These are phyloP conservation scores for Nidularia pulvinata DNA, from an alignment of 768 basidiomycete genomes.

Conservation along the genomic window DNA sequence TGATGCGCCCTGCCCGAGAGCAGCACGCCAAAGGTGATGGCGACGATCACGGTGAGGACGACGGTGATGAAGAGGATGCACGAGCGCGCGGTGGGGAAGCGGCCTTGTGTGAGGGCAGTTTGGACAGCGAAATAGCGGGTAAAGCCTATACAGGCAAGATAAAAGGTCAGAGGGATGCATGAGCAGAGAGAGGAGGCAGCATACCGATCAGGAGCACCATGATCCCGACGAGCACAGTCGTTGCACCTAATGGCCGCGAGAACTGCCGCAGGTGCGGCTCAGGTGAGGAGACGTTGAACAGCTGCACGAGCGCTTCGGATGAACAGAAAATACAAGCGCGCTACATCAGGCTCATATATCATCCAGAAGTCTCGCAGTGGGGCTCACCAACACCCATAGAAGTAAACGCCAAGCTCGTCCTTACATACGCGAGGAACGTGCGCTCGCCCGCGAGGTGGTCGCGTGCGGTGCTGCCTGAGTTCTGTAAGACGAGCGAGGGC, in stretches of 20 bases:
- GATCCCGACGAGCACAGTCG: constrained; percentile 31
- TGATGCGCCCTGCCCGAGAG: background rate
- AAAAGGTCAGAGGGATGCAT: background rate
- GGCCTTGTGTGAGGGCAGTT: constrained; percentile 28
- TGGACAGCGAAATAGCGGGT: constrained; percentile 41
- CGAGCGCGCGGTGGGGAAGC: constrained; percentile 38
- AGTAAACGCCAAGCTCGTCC: constrained; percentile 47
- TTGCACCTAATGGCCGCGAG: constrained; percentile 44
- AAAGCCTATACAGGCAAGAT: constrained; percentile 12
- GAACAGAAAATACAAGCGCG: no score
- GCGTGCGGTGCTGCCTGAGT: constrained; percentile 46
- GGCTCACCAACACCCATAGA: constrained; percentile 37
- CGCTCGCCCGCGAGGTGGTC: constrained; percentile 53
- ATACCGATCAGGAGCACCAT: constrained; percentile 25
- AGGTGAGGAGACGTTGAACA: constrained; percentile 23
- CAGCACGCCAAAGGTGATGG: background rate
- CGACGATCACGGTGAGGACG: constrained; percentile 11
- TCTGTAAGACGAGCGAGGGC: constrained; percentile 28
- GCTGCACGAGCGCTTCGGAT: constrained; percentile 37
- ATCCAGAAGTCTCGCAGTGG: background rate
- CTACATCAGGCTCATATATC: background rate
- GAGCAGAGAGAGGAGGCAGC: background rate
- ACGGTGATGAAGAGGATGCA: constrained; percentile 24
- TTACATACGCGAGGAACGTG: constrained; percentile 51
- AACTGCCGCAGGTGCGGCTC: constrained; percentile 1